Percentiles rank a stretch among this genome's conserved stretches.
These are phyloP conservation scores for Chaetomium sp. DNA, from an alignment of 2,329 filamentous ascomycete species.

Conservation along the genomic window DNA sequence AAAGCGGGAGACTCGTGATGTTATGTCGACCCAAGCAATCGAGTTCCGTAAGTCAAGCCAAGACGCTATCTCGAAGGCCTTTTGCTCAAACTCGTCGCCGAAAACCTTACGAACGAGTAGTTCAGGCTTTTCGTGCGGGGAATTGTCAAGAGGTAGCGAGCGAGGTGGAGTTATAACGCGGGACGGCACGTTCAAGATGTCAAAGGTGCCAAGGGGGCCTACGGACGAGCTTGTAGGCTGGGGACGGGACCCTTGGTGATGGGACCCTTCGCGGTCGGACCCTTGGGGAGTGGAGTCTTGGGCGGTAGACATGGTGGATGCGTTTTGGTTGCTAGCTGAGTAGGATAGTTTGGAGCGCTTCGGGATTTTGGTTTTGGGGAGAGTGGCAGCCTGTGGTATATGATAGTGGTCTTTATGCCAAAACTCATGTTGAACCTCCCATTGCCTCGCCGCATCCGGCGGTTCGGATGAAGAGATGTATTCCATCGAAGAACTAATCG, in stretches of 20 bases:
- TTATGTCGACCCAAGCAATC: neutral
- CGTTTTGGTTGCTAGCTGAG: neutral
- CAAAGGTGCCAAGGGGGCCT: constrained; percentile 1
- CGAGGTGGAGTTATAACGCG: constrained; percentile 3
- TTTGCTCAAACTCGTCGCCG: neutral
- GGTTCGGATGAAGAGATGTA: neutral
- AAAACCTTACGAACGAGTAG: neutral
- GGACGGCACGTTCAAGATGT: neutral
- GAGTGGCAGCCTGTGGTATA: neutral
- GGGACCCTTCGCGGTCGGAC: neutral
- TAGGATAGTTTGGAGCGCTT: neutral
- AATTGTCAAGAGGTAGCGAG: neutral
- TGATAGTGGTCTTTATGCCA: neutral
- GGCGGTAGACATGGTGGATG: neutral
- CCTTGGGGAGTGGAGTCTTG: neutral
- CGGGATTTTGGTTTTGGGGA: neutral
- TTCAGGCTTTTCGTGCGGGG: neutral
- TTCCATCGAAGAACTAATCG: neutral
- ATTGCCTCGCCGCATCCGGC: neutral
- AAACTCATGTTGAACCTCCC: neutral
- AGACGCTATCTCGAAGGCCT: neutral
- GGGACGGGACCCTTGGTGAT: neutral
- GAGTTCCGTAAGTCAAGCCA: neutral
- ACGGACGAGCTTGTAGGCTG: neutral
- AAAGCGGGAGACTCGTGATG: neutral